phyloP scores from a whole-genome alignment of 495 filamentous ascomycete species.

The Amorphotheca resinae region DNA sequence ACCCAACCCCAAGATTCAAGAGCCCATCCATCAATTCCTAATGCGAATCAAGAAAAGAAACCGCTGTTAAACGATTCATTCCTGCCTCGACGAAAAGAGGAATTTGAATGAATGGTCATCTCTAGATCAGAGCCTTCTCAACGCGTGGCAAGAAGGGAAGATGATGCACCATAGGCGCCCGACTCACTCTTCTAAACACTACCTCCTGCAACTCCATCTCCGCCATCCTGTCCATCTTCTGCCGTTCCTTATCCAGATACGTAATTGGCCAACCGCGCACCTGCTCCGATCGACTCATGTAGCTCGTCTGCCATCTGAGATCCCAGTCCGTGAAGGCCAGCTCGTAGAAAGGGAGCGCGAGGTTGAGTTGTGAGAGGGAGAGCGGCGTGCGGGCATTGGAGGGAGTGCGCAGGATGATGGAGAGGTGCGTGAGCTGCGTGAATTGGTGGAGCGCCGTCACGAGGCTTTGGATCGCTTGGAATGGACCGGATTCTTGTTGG shows the following conservation, averaged over 20 bases:
- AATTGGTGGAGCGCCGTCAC: background rate
- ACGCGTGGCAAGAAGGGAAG: background rate
- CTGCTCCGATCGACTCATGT: background rate
- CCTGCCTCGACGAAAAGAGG: no score
- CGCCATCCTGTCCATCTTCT: background rate
- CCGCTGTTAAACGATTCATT: no score
- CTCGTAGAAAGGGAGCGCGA: constrained; percentile 9
- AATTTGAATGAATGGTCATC: no score
- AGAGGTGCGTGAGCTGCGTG: background rate
- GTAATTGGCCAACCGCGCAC: background rate
- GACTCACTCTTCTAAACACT: background rate
- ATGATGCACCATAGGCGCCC: background rate
- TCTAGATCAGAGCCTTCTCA: no score
- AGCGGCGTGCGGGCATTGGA: background rate
- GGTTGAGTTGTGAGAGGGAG: background rate
- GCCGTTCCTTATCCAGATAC: constrained; percentile 18
- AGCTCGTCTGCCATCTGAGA: background rate
- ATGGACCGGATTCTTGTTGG: background rate
- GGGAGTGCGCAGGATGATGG: background rate
- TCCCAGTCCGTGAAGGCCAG: constrained; percentile 6
- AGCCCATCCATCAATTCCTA: no score
- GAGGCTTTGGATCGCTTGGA: background rate
- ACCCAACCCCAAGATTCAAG: no score
- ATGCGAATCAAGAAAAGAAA: no score
- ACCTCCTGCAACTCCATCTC: background rate